Conservation (phyloP, 208 protist genomes). For the Acanthamoeba sp. region DNA sequence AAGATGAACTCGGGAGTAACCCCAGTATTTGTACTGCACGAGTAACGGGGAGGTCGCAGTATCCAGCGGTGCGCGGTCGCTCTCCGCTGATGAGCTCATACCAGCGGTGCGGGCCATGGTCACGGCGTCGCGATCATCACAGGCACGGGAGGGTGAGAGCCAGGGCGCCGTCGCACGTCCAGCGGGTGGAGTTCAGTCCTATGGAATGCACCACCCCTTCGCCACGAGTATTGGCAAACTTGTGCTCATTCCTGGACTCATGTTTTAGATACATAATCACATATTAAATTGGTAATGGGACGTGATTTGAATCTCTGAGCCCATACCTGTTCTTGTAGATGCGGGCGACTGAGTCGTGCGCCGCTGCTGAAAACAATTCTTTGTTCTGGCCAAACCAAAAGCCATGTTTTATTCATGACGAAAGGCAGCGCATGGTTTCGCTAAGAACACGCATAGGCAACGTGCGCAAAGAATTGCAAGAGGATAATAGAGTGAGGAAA, state of each 20-base stretch:
- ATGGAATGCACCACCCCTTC: background rate
- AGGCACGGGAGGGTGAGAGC: background rate
- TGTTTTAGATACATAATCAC: background rate
- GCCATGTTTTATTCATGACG: background rate
- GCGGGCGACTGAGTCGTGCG: background rate
- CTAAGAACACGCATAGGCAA: background rate
- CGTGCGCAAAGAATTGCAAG: background rate
- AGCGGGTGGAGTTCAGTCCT: background rate
- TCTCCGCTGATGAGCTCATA: background rate
- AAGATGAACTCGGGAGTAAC: no score
- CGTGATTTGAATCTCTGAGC: no score
- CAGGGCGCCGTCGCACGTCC: constrained; percentile 2
- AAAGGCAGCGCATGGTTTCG: no score
- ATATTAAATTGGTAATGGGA: no score
- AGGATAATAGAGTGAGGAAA: background rate
- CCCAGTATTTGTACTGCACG: no score
- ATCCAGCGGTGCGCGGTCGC: background rate
- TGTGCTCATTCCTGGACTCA: no score
- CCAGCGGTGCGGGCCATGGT: background rate
- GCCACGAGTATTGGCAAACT: no score
- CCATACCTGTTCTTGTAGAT: background rate
- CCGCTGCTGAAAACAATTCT: background rate
- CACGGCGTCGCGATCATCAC: background rate
- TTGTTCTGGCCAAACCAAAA: no score
- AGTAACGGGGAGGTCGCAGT: no score